Evolutionary conservation across 164 flowering plant species (phyloP).

Genomic region (Vitis riparia): DNA sequence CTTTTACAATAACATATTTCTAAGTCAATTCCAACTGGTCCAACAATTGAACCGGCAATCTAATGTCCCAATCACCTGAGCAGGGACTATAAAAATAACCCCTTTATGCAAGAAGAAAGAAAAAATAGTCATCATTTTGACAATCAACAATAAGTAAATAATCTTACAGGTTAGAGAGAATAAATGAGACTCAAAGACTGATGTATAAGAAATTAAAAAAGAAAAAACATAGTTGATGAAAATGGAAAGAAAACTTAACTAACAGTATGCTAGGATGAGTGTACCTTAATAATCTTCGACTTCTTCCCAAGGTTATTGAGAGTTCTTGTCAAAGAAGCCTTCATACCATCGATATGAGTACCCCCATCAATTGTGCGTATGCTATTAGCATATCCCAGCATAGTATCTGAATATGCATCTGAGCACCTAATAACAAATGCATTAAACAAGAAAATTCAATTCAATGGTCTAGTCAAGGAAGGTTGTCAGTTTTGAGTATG

Average conservation of each 20-base stretch:
- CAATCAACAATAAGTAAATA: too few species aligned
- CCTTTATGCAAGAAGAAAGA: too few species aligned
- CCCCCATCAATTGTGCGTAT: slow-evolving; percentile 98
- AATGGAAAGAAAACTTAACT: neutral
- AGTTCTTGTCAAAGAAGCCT: slow-evolving; percentile 89
- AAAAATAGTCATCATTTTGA: too few species aligned
- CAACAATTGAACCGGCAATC: too few species aligned
- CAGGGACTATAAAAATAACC: too few species aligned
- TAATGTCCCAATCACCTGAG: too few species aligned
- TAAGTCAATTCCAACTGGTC: too few species aligned
- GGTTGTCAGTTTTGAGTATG: neutral
- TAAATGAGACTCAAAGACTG: neutral
- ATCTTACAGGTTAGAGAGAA: too few species aligned
- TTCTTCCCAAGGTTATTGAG: slow-evolving; percentile 83
- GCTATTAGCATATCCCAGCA: slow-evolving; percentile 98
- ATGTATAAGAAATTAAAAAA: neutral
- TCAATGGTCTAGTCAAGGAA: neutral
- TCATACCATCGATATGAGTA: slow-evolving; percentile 91
- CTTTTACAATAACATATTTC: too few species aligned
- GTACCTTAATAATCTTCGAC: slow-evolving; percentile 84
- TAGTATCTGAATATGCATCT: slow-evolving; percentile 93
- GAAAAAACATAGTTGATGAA: neutral
- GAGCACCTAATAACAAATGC: slow-evolving; percentile 59
- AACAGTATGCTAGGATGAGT: slow-evolving; percentile 6
- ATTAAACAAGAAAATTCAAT: neutral